Evolutionary conservation across 2,329 filamentous ascomycete species (phyloP).

Genomic region (Monilinia fructicola): DNA sequence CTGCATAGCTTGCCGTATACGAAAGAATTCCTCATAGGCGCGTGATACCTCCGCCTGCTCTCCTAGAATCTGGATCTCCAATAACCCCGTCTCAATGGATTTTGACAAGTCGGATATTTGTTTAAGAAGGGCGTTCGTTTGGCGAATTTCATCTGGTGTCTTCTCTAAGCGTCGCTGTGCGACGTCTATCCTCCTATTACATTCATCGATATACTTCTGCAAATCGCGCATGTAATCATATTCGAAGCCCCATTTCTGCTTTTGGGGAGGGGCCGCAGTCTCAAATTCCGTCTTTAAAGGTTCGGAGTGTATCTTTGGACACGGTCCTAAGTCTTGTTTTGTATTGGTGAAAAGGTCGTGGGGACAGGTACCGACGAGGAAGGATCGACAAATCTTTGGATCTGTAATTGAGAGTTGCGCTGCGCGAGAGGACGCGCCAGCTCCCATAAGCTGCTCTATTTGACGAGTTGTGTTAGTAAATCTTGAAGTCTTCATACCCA

Average conservation of each 20-base stretch:
- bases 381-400: conserved; percentile 91
- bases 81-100: conserved; percentile 76
- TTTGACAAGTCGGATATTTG: conserved; percentile 77
- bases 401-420: conserved; percentile 86
- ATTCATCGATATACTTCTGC: conserved; percentile 95
- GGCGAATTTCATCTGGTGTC: conserved; percentile 93
- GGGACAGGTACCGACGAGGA: conserved; percentile 88
- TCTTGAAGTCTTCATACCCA: too few relatives aligned
- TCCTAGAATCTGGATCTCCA: conserved; percentile 83
- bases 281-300: conserved; percentile 88
- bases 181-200: conserved; percentile 87
- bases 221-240: conserved; percentile 97
- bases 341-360: conserved; percentile 99
- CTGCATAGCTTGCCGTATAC: conserved; percentile 75
- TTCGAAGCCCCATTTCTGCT: conserved; percentile 74
- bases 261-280: conserved; percentile 66
- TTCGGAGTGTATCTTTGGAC: conserved; percentile 85
- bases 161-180: conserved; percentile 92
- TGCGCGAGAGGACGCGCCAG: conserved; percentile 68
- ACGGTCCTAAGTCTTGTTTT: conserved; percentile 92
- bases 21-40: conserved; percentile 85
- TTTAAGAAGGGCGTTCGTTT: conserved; percentile 88
- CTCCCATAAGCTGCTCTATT: conserved; percentile 87
- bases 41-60: conserved; percentile 77
- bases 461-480: conserved; percentile 27